Base-by-base conservation (phyloP, 2,329 filamentous ascomycete genomes). In the Zasmidium cellare region DNA sequence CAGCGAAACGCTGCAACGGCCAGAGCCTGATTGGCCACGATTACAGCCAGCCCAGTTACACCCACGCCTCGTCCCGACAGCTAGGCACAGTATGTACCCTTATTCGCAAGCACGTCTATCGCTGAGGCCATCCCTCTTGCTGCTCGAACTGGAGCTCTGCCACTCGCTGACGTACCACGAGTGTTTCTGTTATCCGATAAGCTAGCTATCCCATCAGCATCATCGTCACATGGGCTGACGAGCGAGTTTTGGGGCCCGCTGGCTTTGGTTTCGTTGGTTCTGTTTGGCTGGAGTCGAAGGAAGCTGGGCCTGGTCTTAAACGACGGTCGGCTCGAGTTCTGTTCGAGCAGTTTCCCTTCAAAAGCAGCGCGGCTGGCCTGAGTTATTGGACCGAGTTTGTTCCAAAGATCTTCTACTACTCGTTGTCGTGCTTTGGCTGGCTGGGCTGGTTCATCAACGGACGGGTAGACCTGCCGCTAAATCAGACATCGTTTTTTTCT, bases 131-230 rank as follows among this genome's bases (percentile, higher is more conserved):
- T 38, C 9, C 35, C 35, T 9, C 35, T 38, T n/a, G 9, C 9
- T 20, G 41, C 6, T 6, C 7, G 41, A 7, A n/a, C 7, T 18
- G 16, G 16, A 45, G 41, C 41, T 18, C 9, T n/a, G n/a, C n/a
- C 19, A 5, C 45, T 47, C 19, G 45, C 35, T 52, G 50, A 52
- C 50, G 50, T 53, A 46, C 38, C 38, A 53, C 38, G 51, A 53
- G 50, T 52, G 51, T 53, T 53, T 53, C 51, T 53, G 51, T 53
- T 53, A 53, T 53, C 51, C 51, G 51, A 53, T 53, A 53, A 53
- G 51, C 51, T 53, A 28, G 24, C 50, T 45, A 35, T 35, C 49
- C 11, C 45, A 11, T 9, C 9, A 9, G 19, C 45, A 41, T 5
- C 35, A 41, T 48, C 46, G 18, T 22, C 46, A n/a, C 2, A n/a